Percentiles rank a stretch among this genome's conserved stretches.
Evolutionary conservation across 176 grass and related monocot species (phyloP).

Genomic region (Bothriochloa decipiens): DNA sequence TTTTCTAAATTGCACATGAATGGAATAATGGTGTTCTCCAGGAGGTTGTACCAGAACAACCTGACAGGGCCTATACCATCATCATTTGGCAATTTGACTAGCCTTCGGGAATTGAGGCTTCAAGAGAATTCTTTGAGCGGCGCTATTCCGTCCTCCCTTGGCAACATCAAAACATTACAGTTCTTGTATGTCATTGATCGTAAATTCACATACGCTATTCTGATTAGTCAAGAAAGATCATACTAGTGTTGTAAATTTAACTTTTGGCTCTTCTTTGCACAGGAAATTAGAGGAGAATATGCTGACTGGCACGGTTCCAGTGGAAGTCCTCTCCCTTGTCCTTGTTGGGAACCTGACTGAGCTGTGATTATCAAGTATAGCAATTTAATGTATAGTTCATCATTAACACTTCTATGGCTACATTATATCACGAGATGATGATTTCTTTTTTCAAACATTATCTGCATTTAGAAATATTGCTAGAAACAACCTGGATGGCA

Average conservation of each 20-base stretch:
- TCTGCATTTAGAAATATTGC: conserved; percentile 37
- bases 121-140: conserved; percentile 35
- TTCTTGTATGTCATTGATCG: conserved; percentile 29
- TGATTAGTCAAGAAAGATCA: neutral
- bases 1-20: neutral
- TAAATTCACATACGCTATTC: neutral
- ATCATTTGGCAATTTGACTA: conserved; percentile 31
- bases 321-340: conserved; percentile 41
- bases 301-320: conserved; percentile 26
- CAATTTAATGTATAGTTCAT: neutral
- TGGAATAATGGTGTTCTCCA: neutral
- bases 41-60: conserved; percentile 39
- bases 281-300: conserved; percentile 32
- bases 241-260: neutral
- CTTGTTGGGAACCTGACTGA: conserved; percentile 34
- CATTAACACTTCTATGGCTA: neutral
- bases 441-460: neutral
- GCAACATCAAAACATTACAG: conserved; percentile 39
- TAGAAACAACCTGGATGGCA: conserved; percentile 29
- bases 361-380: conserved; percentile 20
- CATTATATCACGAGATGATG: neutral
- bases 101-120: conserved; percentile 29
- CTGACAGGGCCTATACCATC: conserved; percentile 34
- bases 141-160: conserved; percentile 31
- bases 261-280: neutral